phyloP scores from a whole-genome alignment of 371 early-diverging fungal species.

The Choanephora cucurbitarum region DNA sequence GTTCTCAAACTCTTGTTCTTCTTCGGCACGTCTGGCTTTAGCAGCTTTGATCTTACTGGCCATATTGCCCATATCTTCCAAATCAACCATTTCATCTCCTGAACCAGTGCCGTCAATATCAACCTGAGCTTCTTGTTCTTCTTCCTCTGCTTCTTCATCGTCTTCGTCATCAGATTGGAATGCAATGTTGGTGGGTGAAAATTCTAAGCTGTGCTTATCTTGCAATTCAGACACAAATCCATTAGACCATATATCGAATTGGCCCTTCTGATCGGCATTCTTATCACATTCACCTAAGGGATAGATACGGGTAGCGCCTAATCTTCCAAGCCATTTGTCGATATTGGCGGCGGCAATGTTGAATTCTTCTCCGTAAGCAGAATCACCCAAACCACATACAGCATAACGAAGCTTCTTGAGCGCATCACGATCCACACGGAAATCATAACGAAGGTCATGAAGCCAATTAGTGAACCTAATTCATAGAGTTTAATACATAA shows the following conservation, averaged over 20 bases:
- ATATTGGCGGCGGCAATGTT: conserved; percentile 61
- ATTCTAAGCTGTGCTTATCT: conserved; percentile 45
- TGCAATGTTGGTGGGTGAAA: conserved; percentile 49
- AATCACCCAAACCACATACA: conserved; percentile 78
- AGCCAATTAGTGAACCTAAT: conserved; percentile 65
- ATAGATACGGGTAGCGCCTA: conserved; percentile 74
- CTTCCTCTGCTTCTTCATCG: conserved; percentile 39
- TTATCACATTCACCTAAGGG: conserved; percentile 72
- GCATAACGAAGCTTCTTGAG: conserved; percentile 65
- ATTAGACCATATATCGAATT: conserved; percentile 58
- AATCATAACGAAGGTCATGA: conserved; percentile 68
- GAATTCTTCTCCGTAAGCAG: conserved; percentile 70
- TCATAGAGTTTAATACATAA: neutral
- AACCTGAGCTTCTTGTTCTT: conserved; percentile 34
- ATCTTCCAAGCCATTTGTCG: conserved; percentile 65
- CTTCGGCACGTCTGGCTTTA: conserved; percentile 55
- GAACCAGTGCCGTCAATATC: conserved; percentile 31
- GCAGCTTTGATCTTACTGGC: conserved; percentile 62
- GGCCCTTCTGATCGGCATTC: conserved; percentile 58
- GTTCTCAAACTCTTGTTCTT: conserved; percentile 56
- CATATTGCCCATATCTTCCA: conserved; percentile 76
- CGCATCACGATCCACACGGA: conserved; percentile 63
- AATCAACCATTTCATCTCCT: conserved; percentile 70
- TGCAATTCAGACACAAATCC: conserved; percentile 51
- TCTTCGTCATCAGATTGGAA: conserved; percentile 61